These are phyloP conservation scores for Rhizopogon salebrosus DNA, from an alignment of 768 basidiomycete species.

Conservation along the genomic window DNA sequence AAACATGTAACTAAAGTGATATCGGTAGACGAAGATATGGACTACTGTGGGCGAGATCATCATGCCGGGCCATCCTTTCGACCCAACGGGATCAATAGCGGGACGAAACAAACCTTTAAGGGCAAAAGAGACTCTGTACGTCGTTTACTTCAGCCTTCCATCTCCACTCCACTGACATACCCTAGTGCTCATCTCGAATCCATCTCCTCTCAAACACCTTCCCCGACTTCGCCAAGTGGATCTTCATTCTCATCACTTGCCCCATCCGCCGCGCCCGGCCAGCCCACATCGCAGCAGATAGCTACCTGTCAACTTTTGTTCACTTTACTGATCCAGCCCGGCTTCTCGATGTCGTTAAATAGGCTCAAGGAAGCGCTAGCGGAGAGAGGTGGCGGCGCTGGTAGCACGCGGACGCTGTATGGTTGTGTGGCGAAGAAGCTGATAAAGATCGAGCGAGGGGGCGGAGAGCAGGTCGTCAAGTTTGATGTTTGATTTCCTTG, in stretches of 20 bases:
- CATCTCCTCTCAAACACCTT: conserved; percentile 44
- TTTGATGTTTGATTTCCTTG: conserved; percentile 47
- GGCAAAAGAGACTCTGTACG: conserved; percentile 62
- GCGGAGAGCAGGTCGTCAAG: conserved; percentile 69
- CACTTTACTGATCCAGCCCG: conserved; percentile 48
- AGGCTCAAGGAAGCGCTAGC: conserved; percentile 56
- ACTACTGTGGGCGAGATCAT: conserved; percentile 58
- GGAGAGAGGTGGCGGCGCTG: conserved; percentile 35
- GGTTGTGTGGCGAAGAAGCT: conserved; percentile 79
- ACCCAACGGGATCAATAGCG: conserved; percentile 20
- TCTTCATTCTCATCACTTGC: conserved; percentile 47
- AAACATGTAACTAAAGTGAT: conserved; percentile 46
- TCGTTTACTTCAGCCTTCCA: conserved; percentile 16
- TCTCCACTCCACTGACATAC: conserved; percentile 2
- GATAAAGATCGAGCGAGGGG: conserved; percentile 70
- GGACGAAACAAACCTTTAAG: conserved; percentile 37
- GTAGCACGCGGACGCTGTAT: conserved; percentile 61
- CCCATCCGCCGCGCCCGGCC: conserved; percentile 26
- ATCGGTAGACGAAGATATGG: conserved; percentile 74
- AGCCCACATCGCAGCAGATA: conserved; percentile 62
- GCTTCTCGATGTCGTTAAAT: conserved; percentile 54
- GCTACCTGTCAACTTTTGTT: conserved; percentile 65
- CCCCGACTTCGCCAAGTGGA: conserved; percentile 51
- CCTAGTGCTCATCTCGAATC: conserved; percentile 53
- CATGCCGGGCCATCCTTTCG: conserved; percentile 46